Percentiles rank a stretch among this genome's conserved stretches.
phyloP scores from a whole-genome alignment of 2,329 filamentous ascomycete species.

The Fusarium guadeloupense region DNA sequence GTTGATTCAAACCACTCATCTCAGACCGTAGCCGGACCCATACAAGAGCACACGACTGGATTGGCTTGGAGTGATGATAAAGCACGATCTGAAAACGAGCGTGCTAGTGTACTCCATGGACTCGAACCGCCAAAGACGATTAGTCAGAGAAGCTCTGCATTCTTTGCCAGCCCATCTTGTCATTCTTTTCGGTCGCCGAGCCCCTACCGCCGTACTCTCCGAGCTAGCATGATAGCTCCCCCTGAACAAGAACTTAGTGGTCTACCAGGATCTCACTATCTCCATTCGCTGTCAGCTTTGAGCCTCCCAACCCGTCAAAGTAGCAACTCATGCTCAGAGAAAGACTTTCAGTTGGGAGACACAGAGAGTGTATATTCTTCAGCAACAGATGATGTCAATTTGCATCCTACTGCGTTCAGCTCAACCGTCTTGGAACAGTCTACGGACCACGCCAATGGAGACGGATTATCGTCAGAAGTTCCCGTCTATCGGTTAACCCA shows the following conservation, averaged over 20 bases:
- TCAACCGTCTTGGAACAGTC: background rate
- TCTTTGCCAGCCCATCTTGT: slow-evolving; percentile 61
- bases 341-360: slow-evolving; percentile 50
- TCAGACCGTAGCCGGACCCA: background rate
- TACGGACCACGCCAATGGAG: background rate
- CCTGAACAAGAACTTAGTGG: slow-evolving; percentile 39
- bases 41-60: background rate
- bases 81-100: background rate
- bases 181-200: slow-evolving; percentile 64
- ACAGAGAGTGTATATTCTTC: slow-evolving; percentile 62
- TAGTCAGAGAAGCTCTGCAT: slow-evolving; percentile 57
- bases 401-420: background rate
- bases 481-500: slow-evolving; percentile 34
- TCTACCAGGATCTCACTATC: slow-evolving; percentile 49
- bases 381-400: slow-evolving; percentile 36
- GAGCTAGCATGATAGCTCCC: slow-evolving; percentile 55
- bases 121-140: slow-evolving; percentile 43
- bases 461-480: slow-evolving; percentile 4
- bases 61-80: background rate
- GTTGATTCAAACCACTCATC: background rate
- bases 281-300: slow-evolving; percentile 52
- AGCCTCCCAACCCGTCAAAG: slow-evolving; percentile 53
- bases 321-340: slow-evolving; percentile 53
- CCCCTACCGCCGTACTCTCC: slow-evolving; percentile 63
- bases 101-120: slow-evolving; percentile 1